Percentiles rank a stretch among this genome's conserved stretches.
These are phyloP conservation scores for Knufia petricola DNA, from an alignment of 2,329 filamentous ascomycete genomes.

Conservation along the genomic window DNA sequence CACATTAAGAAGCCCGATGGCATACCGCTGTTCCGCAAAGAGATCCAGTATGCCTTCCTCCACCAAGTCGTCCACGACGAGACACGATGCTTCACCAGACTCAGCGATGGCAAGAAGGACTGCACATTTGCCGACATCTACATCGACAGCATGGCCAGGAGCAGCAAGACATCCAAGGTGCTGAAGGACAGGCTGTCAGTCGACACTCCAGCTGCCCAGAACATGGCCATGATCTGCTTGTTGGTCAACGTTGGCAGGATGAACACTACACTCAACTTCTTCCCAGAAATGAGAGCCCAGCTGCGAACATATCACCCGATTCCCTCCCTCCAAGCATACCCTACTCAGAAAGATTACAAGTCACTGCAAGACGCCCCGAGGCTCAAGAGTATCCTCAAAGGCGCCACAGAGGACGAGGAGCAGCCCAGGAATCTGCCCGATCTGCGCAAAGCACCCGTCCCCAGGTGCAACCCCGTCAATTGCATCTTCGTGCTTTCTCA, in stretches of 20 bases:
- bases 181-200: constrained; percentile 91
- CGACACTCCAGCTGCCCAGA: constrained; percentile 83
- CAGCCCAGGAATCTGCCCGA: constrained; percentile 79
- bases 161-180: constrained; percentile 98
- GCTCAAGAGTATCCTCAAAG: constrained; percentile 93
- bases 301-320: constrained; percentile 97
- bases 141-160: constrained; percentile 96
- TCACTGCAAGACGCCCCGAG: constrained; percentile 93
- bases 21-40: constrained; percentile 56
- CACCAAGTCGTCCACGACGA: constrained; percentile 54
- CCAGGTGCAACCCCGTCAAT: constrained; percentile 93
- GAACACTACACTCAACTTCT: constrained; percentile 98
- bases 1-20: constrained; percentile 60
- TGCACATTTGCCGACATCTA: constrained; percentile 85
- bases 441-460: constrained; percentile 58
- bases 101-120: constrained; percentile 64
- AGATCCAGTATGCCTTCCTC: constrained; percentile 58
- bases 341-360: constrained; percentile 94
- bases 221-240: constrained; percentile 98
- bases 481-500: constrained; percentile 90
- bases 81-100: constrained; percentile 72
- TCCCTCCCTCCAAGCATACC: constrained; percentile 85
- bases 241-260: constrained; percentile 95
- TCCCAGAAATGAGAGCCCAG: constrained; percentile 97
- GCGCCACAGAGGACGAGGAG: constrained; percentile 79